phyloP scores from a whole-genome alignment of 257 asterid species.

The Mitragyna speciosa region DNA sequence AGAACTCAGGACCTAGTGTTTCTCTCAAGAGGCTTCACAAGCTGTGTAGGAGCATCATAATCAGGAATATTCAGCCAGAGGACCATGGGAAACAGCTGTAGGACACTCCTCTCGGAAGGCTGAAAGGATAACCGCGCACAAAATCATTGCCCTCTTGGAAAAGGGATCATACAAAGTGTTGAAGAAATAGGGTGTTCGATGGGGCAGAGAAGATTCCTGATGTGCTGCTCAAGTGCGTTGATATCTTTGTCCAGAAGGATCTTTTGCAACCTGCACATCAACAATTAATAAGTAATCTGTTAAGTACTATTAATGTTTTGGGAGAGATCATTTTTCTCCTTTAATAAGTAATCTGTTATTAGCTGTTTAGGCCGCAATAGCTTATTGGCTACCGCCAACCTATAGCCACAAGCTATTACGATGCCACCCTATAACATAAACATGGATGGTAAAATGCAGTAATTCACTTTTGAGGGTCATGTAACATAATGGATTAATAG shows the following conservation, averaged over 20 bases:
- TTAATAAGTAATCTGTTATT: not conserved
- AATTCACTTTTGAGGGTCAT: not conserved
- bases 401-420: not conserved
- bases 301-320: not conserved
- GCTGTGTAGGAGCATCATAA: constrained; percentile 97
- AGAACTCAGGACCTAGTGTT: constrained; percentile 48
- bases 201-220: constrained; percentile 75
- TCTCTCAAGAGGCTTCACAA: constrained; percentile 86
- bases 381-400: not conserved
- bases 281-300: not conserved
- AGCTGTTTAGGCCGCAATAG: not conserved
- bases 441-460: not conserved
- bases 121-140: constrained; percentile 94
- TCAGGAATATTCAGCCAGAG: constrained; percentile 95
- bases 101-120: constrained; percentile 89
- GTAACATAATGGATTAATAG: no score
- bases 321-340: not conserved
- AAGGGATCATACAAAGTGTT: constrained; percentile 90
- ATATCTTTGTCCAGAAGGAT: constrained; percentile 70
- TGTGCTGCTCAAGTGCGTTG: constrained; percentile 80
- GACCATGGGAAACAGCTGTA: constrained; percentile 86
- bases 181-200: constrained; percentile 82
- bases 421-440: not conserved
- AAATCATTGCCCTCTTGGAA: constrained; percentile 78
- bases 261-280: constrained; percentile 70